Percentiles rank a stretch among this genome's conserved stretches.
Evolutionary conservation across 2,329 filamentous ascomycete genomes (phyloP).

Genomic region (Cladophialophora bantiana): DNA sequence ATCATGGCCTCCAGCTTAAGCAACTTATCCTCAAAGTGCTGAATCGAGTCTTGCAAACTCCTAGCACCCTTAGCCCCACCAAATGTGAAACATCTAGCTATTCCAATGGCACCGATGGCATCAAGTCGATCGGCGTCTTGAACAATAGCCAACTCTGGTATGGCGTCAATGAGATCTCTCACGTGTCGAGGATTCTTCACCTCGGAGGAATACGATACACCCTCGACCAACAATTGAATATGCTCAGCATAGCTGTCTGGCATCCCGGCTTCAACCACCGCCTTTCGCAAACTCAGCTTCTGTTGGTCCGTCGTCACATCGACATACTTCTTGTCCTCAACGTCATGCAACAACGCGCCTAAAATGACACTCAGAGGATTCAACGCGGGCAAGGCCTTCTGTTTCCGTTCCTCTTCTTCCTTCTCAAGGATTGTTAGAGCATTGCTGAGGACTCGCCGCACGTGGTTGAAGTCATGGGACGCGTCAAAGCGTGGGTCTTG

Average conservation of each 20-base stretch:
- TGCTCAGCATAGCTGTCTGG: slow-evolving; percentile 56
- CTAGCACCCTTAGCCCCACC: slow-evolving; percentile 66
- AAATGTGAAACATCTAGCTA: slow-evolving; percentile 79
- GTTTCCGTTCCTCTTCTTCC: slow-evolving; percentile 47
- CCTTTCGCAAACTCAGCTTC: slow-evolving; percentile 24
- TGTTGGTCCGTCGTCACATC: slow-evolving; percentile 18
- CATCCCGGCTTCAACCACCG: slow-evolving; percentile 35
- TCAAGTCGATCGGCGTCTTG: slow-evolving; percentile 95
- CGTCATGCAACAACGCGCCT: slow-evolving; percentile 43
- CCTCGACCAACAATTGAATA: slow-evolving; percentile 74
- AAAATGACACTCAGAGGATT: slow-evolving; percentile 39
- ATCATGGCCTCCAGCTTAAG: slow-evolving; percentile 67
- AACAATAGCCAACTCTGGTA: slow-evolving; percentile 82
- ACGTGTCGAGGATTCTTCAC: slow-evolving; percentile 68
- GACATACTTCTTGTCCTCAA: slow-evolving; percentile 43
- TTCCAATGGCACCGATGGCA: slow-evolving; percentile 84
- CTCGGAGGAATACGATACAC: slow-evolving; percentile 81
- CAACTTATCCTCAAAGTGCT: slow-evolving; percentile 80
- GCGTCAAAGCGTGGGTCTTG: slow-evolving; percentile 62
- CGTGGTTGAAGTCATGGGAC: slow-evolving; percentile 88
- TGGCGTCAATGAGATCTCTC: slow-evolving; percentile 63
- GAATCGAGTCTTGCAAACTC: slow-evolving; percentile 68
- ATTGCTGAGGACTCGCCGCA: slow-evolving; percentile 78
- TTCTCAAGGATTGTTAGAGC: slow-evolving; percentile 68
- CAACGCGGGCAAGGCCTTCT: slow-evolving; percentile 23